Evolutionary conservation across 768 basidiomycete genomes (phyloP).

Genomic region (Tricholomella constricta): DNA sequence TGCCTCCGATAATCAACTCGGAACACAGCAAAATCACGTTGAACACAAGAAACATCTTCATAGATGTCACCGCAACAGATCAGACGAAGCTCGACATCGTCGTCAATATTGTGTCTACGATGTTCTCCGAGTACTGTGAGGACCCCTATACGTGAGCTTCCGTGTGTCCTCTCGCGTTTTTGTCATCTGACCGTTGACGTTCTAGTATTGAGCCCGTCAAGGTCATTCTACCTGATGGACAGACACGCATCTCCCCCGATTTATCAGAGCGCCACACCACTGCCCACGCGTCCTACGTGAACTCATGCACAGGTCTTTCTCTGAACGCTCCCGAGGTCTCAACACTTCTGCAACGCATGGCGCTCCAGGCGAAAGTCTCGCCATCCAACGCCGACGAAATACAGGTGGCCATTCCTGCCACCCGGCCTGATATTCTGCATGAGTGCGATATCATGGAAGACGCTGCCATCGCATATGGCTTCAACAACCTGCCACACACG

Average conservation of each 20-base stretch:
- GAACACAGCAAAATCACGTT: conserved; percentile 96
- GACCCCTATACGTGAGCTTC: conserved; percentile 84
- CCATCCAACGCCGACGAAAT: conserved; percentile 65
- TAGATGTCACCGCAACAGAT: conserved; percentile 96
- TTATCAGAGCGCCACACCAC: conserved; percentile 69
- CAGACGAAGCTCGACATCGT: conserved; percentile 96
- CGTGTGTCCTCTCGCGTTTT: neutral
- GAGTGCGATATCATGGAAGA: conserved; percentile 99
- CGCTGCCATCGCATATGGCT: conserved; percentile 95
- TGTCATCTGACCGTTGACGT: conserved; percentile 4
- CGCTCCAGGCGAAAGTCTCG: conserved; percentile 59
- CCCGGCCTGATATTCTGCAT: conserved; percentile 97
- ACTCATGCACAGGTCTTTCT: conserved; percentile 89
- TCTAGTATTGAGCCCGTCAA: conserved; percentile 91
- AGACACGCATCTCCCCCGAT: conserved; percentile 76
- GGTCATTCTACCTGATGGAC: conserved; percentile 78
- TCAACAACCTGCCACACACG: conserved; percentile 90
- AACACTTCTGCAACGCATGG: conserved; percentile 82
- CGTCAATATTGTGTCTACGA: conserved; percentile 90
- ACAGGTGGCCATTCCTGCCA: conserved; percentile 80
- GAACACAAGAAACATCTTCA: conserved; percentile 91
- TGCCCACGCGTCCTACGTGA: conserved; percentile 89
- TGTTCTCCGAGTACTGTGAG: conserved; percentile 97
- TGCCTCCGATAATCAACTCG: conserved; percentile 99
- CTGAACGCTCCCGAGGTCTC: conserved; percentile 68